These are phyloP conservation scores for Aspergillus coremiiformis DNA, from an alignment of 495 filamentous ascomycete species.

Conservation along the genomic window DNA sequence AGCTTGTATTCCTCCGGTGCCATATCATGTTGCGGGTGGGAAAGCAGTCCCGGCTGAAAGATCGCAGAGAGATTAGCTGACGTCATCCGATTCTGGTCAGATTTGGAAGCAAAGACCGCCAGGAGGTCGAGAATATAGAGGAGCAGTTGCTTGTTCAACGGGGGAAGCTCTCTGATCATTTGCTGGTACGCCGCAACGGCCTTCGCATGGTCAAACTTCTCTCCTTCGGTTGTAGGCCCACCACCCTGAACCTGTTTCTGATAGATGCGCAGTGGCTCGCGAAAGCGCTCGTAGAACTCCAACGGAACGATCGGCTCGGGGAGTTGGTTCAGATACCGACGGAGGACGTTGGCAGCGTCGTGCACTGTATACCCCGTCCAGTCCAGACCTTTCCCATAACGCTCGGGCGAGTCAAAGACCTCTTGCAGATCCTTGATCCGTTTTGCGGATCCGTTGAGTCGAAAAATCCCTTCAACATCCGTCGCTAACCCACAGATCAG, in stretches of 20 bases:
- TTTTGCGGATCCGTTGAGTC: slow-evolving; percentile 91
- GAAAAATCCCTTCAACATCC: slow-evolving; percentile 94
- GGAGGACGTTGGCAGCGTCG: slow-evolving; percentile 94
- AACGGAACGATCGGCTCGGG: slow-evolving; percentile 93
- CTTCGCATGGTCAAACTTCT: slow-evolving; percentile 63
- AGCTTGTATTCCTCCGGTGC: slow-evolving; percentile 84
- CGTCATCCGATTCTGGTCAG: slow-evolving; percentile 94
- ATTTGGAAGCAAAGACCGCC: slow-evolving; percentile 95
- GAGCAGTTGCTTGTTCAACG: slow-evolving; percentile 88
- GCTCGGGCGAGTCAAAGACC: slow-evolving; percentile 88
- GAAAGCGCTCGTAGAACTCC: slow-evolving; percentile 86
- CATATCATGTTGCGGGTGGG: slow-evolving; percentile 93
- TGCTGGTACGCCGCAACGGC: slow-evolving; percentile 81
- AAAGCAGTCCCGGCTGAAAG: slow-evolving; percentile 94
- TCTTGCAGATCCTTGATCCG: slow-evolving; percentile 93
- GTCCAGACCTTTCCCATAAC: slow-evolving; percentile 93
- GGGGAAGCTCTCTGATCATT: slow-evolving; percentile 85
- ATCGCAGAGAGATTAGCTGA: slow-evolving; percentile 93
- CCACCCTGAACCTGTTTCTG: slow-evolving; percentile 53
- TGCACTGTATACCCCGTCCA: slow-evolving; percentile 99
- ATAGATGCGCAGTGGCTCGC: slow-evolving; percentile 73
- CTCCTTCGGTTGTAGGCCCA: slow-evolving; percentile 20
- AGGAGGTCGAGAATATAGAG: slow-evolving; percentile 97
- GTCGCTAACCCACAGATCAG: slow-evolving; percentile 56
- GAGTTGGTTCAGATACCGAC: slow-evolving; percentile 89